Evolutionary conservation across 2,329 filamentous ascomycete species (phyloP), one percentile per base, ranked within the genome.

Genomic region (Ophiocordyceps australis): DNA sequence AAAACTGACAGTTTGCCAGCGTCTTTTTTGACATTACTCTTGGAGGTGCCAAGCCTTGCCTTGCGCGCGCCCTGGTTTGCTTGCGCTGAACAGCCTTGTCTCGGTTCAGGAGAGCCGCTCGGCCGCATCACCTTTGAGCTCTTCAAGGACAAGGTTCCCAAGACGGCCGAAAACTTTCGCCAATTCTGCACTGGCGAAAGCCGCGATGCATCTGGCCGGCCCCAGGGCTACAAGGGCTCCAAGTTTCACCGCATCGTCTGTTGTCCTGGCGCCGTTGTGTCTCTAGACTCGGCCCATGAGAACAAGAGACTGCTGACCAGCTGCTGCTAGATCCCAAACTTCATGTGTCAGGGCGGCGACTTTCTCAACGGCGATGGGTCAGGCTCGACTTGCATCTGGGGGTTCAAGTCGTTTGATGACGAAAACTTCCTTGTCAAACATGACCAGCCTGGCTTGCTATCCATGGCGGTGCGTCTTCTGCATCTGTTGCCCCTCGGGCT

Each of bases 341-440:
- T 95, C 57, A 95, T 95, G 86, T 79, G 89, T 42, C 89, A 98
- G 51, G 86, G 86, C 23, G 89, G 89, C 28, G 89, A 98, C 51
- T 95, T 95, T 49, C 59, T 93, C 33, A 83, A 93, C 41, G 81
- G 83, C 27, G 80, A 95, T 49, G 89, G 89, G 26, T 91, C 81
- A 1, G 89, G 89, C 7, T 83, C 75, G 24, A 76, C 74, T 9
- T 79, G 69, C 38, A 93, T 95, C 48, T 95, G 91, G 57, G 82
- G 83, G 30, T 74, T 70, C 26, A 74, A 77, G 39, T 66, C 71
- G 23, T 95, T 95, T 44, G 69, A 74, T 5, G 89, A 98, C 45
- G 89, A 98, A 57, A 91, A 89, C 47, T 94, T 94, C 45, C 59
- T 47, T 10, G 46, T 82, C 24, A 79, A 74, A 49, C 86, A 95